phyloP scores from a whole-genome alignment of 2,329 filamentous ascomycete genomes.

The Chrysoporthe cubensis region DNA sequence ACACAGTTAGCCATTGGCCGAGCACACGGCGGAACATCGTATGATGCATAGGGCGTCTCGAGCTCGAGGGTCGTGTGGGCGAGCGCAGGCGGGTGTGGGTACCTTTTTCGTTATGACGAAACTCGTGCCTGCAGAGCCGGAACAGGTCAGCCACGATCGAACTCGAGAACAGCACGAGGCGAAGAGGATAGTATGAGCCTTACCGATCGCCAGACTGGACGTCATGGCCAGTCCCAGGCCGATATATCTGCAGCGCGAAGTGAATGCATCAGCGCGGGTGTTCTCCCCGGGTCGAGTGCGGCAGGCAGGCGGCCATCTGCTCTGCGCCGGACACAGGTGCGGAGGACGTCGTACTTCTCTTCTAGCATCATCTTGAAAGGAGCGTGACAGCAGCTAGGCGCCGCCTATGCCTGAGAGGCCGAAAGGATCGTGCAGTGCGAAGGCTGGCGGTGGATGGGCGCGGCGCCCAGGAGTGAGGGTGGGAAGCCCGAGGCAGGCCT shows the following conservation, averaged over 20 bases:
- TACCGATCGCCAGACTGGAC: constrained; percentile 78
- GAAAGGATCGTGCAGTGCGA: constrained; percentile 8
- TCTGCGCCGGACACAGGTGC: background rate
- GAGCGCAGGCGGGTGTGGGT: constrained; percentile 32
- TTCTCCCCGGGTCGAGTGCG: constrained; percentile 20
- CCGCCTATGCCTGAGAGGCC: constrained; percentile 18
- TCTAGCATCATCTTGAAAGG: constrained; percentile 46
- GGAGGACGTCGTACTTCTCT: constrained; percentile 47
- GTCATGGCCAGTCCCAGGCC: constrained; percentile 75
- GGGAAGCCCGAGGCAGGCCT: constrained; percentile 17
- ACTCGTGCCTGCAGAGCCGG: constrained; percentile 70
- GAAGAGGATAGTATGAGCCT: constrained; percentile 33
- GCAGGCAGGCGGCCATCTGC: background rate
- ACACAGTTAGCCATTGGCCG: constrained; percentile 18
- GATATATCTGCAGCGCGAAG: constrained; percentile 63
- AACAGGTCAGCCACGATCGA: constrained; percentile 31
- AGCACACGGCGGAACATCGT: background rate
- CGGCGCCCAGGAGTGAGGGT: constrained; percentile 15
- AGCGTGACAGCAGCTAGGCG: constrained; percentile 31
- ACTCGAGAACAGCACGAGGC: background rate
- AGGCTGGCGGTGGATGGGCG: constrained; percentile 10
- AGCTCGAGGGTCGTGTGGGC: background rate
- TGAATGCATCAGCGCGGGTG: constrained; percentile 37
- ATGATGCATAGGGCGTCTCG: constrained; percentile 26
- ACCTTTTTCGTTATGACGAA: constrained; percentile 99